Base-by-base conservation (phyloP, 371 early-diverging fungal species). In the Mucor ambiguus region DNA sequence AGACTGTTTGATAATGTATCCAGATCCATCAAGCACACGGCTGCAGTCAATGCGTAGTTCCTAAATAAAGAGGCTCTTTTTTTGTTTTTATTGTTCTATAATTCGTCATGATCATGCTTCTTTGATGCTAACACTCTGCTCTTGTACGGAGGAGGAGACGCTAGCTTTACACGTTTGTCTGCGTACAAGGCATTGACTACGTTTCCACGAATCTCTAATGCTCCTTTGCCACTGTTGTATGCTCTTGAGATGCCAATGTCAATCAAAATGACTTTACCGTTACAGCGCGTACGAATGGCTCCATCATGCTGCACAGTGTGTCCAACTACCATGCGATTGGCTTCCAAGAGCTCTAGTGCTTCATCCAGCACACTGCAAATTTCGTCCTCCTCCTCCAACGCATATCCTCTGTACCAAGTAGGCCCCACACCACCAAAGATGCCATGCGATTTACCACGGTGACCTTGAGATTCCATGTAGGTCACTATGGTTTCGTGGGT, bases 321-420 rank as follows among this genome's bases (percentile, higher is more conserved):
- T 2, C 92, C 94, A 29, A 92, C 79, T 2, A 93, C 87, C 85
- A 94, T 90, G 3, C 93, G 79, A 64, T 88, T 87, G 3, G 89
- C 92, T 55, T 80, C 77, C 69, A 92, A 61, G 11, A 69, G 26
- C 8, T 73, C 70, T 14, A 92, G 64, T 0, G 89, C 87, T 35
- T 77, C 38, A 8, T 85, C 81, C 33, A 92, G 56, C 11, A 77
- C 16, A n/a, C 63, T 59, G 66, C 91, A 90, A 5, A 82, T 81
- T 0, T 35, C 58, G 3, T 63, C 60, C 64, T 89, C 90, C 10
- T 76, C 70, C 28, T 87, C 87, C 49, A 77, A 29, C 6, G 90
- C 92, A 72, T 86, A 92, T 0, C 88, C 90, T 37, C 92, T 74
- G 63, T 89, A 90, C 91, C 87, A 84, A 0, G 83, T 77, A 12